Evolutionary conservation across 2,329 filamentous ascomycete genomes (phyloP).

Genomic region (Aspergillus udagawae): DNA sequence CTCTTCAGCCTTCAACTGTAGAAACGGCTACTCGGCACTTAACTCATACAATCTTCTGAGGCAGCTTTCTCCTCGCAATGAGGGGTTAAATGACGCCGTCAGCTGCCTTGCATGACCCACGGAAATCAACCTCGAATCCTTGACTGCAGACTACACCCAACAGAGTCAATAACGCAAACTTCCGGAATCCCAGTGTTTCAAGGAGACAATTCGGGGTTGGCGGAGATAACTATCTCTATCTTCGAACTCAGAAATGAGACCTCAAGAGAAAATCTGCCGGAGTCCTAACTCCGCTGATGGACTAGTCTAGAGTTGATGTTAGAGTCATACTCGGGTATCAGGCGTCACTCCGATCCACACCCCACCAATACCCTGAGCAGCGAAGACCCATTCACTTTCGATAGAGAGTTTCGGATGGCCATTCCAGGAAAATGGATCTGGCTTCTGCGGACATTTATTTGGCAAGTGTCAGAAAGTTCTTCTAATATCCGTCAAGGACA

Average conservation of each 20-base stretch:
- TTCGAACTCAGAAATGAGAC: not conserved
- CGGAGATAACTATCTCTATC: not conserved
- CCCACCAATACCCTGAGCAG: not conserved
- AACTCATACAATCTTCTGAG: not conserved
- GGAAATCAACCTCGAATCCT: not conserved
- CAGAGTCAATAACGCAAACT: not conserved
- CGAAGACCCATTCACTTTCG: not conserved
- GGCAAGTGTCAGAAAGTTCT: not conserved
- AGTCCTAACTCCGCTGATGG: not conserved
- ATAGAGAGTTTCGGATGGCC: not conserved
- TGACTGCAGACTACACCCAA: not conserved
- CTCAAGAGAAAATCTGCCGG: no score
- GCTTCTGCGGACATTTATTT: not conserved
- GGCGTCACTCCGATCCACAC: no score
- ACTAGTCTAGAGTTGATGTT: not conserved
- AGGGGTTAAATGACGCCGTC: not conserved
- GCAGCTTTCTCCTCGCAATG: not conserved
- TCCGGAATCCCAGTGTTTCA: not conserved
- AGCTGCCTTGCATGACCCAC: not conserved
- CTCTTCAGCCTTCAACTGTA: no score
- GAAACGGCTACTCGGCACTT: not conserved
- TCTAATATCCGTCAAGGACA: not conserved
- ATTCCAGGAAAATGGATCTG: not conserved
- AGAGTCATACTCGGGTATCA: not conserved
- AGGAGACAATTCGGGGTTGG: not conserved